phyloP scores from a whole-genome alignment of 768 basidiomycete genomes.

The Pulveroboletus frians region DNA sequence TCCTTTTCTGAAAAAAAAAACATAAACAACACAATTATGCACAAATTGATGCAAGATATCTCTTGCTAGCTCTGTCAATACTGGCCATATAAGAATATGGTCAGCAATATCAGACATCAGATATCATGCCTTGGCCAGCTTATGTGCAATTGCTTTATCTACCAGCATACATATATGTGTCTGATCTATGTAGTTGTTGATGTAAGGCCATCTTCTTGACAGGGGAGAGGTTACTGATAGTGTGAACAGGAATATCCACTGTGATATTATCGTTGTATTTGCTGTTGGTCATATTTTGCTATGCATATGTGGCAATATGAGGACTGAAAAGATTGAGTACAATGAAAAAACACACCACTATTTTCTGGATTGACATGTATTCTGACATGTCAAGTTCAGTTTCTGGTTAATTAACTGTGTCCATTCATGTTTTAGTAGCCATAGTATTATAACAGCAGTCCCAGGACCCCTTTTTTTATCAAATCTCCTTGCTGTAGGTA shows the following conservation, averaged over 20 bases:
- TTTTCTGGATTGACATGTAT: background rate
- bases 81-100: background rate
- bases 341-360: background rate
- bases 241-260: background rate
- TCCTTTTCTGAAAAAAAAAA: background rate
- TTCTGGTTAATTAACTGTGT: background rate
- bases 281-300: background rate
- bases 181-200: background rate
- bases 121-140: constrained; percentile 2
- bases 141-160: background rate
- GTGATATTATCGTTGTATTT: background rate
- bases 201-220: background rate
- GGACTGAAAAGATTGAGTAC: background rate
- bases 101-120: background rate
- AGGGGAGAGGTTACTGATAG: background rate
- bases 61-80: background rate
- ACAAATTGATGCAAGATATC: constrained; percentile 1
- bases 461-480: background rate
- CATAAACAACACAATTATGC: background rate
- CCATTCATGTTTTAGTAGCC: background rate
- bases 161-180: background rate
- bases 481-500: too few relatives aligned
- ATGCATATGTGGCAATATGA: background rate
- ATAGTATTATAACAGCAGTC: background rate
- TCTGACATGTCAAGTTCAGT: background rate